Evolutionary conservation across 306 rosid genomes (phyloP), one percentile per base, ranked within the genome.

Genomic region (Vigna reflexopilosa): DNA sequence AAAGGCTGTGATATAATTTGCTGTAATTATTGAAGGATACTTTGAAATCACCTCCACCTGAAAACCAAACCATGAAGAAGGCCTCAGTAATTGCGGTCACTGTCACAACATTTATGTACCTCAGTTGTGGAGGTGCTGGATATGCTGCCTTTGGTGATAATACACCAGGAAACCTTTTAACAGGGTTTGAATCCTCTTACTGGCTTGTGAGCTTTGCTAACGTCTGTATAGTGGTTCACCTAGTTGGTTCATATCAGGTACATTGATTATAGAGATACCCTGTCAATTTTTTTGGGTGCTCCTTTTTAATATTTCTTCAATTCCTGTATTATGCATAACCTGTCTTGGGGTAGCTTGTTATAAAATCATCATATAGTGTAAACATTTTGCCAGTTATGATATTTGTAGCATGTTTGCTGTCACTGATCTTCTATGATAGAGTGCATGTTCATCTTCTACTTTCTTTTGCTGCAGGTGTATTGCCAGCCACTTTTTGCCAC

Each of bases 241-340:
- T 93, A 2, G 72, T 90, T 36, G 97, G 97, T 24, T 93, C 92
- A 32, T 93, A 93, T 86, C 97, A 90, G 93, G 96, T 90, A 87
- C 59, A 7, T 57, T 45, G 32, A 16, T 14, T 9, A 12, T 42
- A 51, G 42, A 70, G 19, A 16, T 48, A 34, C 68, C 52, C 51
- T 22, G 9, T 55, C 24, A 64, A 64, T 59, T 55, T 55, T 82
- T 61, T 4, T 22, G n/a, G 77, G 24, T 10, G 70, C 42, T 75
- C 6, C 9, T 54, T 2, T 40, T 44, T 26, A 14, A 65, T 65
- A 19, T 64, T 63, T 74, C 10, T 55, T 58, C 22, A 9, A 13
- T 30, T 32, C 32, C 74, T 55, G 40, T 75, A 28, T 59, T 75
- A 42, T 58, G 28, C 45, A 9, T 47, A 55, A 62, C 59, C 5